phyloP scores from a whole-genome alignment of 768 basidiomycete species.

The Melanogaster broomeanus region DNA sequence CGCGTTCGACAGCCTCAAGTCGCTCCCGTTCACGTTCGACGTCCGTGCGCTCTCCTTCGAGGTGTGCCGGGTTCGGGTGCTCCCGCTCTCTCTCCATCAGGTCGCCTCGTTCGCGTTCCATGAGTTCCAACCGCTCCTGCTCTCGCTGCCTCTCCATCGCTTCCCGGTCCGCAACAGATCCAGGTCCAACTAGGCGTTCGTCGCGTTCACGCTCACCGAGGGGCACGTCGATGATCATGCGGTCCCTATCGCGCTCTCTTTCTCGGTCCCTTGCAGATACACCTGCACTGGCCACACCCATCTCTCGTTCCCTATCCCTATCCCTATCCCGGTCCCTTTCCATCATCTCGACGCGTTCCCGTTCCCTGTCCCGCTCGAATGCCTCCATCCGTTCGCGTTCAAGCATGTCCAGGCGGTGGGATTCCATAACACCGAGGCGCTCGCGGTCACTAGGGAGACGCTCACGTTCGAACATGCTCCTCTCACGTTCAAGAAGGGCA shows the following conservation, averaged over 20 bases:
- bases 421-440: conserved; percentile 18
- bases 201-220: conserved; percentile 23
- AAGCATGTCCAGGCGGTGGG: conserved; percentile 17
- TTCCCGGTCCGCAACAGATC: conserved; percentile 22
- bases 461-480: background rate
- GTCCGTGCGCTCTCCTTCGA: conserved; percentile 23
- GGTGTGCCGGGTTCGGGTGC: conserved; percentile 10
- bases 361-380: conserved; percentile 37
- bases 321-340: conserved; percentile 35
- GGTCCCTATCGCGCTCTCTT: conserved; percentile 23
- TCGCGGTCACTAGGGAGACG: conserved; percentile 24
- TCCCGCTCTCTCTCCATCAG: conserved; percentile 20
- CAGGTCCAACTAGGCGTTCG: conserved; percentile 20
- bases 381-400: conserved; percentile 30
- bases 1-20: conserved; percentile 20
- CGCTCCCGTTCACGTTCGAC: conserved; percentile 27
- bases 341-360: conserved; percentile 28
- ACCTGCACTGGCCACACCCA: background rate
- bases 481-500: conserved; percentile 16
- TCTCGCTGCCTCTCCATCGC: conserved; percentile 23
- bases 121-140: conserved; percentile 26
- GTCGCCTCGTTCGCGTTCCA: conserved; percentile 21
- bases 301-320: conserved; percentile 24
- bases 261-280: conserved; percentile 24
- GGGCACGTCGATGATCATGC: conserved; percentile 13